Evolutionary conservation across 192 early-diverging fungal species (phyloP), one percentile per base, ranked within the genome.

Genomic region (Backusella liffmaniae): DNA sequence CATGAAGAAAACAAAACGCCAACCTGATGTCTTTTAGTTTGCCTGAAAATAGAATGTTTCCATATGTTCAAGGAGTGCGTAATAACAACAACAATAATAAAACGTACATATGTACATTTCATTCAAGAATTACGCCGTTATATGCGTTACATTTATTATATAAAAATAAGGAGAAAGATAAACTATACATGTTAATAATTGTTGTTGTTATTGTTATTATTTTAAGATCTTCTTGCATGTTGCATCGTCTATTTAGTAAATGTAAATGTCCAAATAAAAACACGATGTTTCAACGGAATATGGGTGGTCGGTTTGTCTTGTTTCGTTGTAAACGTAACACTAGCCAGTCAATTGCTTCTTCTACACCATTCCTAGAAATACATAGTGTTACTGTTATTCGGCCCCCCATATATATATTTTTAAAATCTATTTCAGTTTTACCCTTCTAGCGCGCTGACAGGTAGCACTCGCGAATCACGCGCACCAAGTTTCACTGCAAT

Each of bases 331-430:
- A 84, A 30, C 95, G 87, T 72, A 89, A 69, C 66, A 90, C 89
- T 59, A 99, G 85, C 97, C 97, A 99, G 76, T 99, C 96, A 15
- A 99, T 87, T 1, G 96, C 95, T 12, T 94, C 90, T 39, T 86
- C 80, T 23, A 98, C 92, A 10, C 97, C 96, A 77, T 87, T 84
- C n/a, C 90, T 95, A 79, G 15, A 74, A 13, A 49, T 62, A 37
- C 26, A 77, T 5, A 66, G 5, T 36, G 13, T 36, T 72, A 41
- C 30, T 65, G n/a, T 51, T 29, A 12, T 36, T 35, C 56, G 10
- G 12, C 34, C 68, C 35, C n/a, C 0, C 9, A 39, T 36, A n/a
- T 36, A 2, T 32, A 32, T 32, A 32, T 32, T 32, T 32, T 32
- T 32, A 3, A 32, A 32, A 32, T 32, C 32, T 32, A 32, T 32